Percentiles rank a stretch among this genome's conserved stretches.
Evolutionary conservation across 192 early-diverging fungal species (phyloP).

Genomic region (Podochytrium sp.): DNA sequence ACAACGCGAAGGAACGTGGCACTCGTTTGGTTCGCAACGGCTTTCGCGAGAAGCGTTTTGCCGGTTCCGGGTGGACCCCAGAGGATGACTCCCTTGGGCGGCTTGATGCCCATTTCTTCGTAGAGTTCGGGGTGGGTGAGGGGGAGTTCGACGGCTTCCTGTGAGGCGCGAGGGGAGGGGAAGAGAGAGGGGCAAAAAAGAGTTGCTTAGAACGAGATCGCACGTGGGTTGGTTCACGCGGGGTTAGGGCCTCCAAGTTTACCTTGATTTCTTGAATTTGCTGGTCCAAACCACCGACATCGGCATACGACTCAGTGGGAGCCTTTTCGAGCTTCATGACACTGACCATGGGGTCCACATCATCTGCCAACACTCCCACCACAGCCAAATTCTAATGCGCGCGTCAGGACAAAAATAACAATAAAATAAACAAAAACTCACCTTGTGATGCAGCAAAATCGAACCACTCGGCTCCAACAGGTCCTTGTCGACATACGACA

Average conservation of each 20-base stretch:
- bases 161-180: too few species aligned
- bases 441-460: constrained; percentile 83
- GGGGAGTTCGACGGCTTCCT: constrained; percentile 97
- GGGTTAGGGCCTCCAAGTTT: too few species aligned
- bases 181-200: too few species aligned
- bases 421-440: too few species aligned
- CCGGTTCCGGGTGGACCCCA: constrained; percentile 98
- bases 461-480: constrained; percentile 96
- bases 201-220: too few species aligned
- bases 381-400: constrained; percentile 47
- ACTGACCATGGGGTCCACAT: constrained; percentile 97
- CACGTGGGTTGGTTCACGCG: too few species aligned
- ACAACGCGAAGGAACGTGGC: constrained; percentile 96
- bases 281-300: constrained; percentile 94
- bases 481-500: constrained; percentile 99
- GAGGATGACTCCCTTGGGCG: constrained; percentile 96
- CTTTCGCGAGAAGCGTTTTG: constrained; percentile 99
- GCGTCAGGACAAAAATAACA: too few species aligned
- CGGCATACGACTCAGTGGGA: constrained; percentile 97
- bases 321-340: constrained; percentile 99
- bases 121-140: constrained; percentile 98
- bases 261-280: constrained; percentile 96
- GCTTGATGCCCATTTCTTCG: constrained; percentile 97
- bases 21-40: constrained; percentile 97
- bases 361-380: constrained; percentile 93